Evolutionary conservation across 1,284 basidiomycete genomes (phyloP).

Genomic region (Bjerkandera adusta): DNA sequence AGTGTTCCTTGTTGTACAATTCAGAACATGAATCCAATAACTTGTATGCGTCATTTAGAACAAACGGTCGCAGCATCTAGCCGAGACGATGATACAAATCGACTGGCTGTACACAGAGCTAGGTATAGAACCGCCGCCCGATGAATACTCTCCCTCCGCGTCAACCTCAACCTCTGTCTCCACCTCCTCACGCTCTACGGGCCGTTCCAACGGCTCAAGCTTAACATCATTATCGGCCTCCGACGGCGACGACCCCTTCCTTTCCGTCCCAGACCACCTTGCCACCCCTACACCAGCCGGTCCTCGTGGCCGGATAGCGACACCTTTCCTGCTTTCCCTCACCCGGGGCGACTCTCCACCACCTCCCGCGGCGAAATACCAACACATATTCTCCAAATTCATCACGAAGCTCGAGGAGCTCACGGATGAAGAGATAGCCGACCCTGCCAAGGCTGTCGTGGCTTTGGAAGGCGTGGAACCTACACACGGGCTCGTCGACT

Average conservation of each 20-base stretch:
- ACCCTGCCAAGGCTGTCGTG: conserved; percentile 42
- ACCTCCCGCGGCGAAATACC: conserved; percentile 39
- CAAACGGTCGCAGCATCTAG: conserved; percentile 67
- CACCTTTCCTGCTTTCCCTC: conserved; percentile 25
- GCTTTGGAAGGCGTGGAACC: conserved; percentile 63
- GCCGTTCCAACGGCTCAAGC: too few relatives aligned
- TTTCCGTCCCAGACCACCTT: conserved; percentile 19
- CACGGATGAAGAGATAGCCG: conserved; percentile 43
- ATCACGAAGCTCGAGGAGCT: conserved; percentile 61
- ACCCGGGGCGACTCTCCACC: conserved; percentile 20
- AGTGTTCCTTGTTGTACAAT: too few relatives aligned
- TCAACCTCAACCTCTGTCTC: conserved; percentile 36
- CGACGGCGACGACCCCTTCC: conserved; percentile 16
- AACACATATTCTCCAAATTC: conserved; percentile 61
- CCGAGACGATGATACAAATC: conserved; percentile 63
- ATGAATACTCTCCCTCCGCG: conserved; percentile 44
- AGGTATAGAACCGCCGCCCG: conserved; percentile 58
- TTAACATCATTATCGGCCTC: too few relatives aligned
- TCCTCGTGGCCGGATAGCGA: conserved; percentile 22
- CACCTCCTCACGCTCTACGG: conserved; percentile 17
- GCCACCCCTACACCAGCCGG: conserved; percentile 33
- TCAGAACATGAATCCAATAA: background rate
- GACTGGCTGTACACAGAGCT: conserved; percentile 81
- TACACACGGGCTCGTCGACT: conserved; percentile 57
- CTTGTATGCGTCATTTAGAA: conserved; percentile 37